A percentile compares a stretch with the other conserved stretches of the same genome.
These are phyloP conservation scores for Sphaerostilbella broomeana DNA, from an alignment of 2,329 filamentous ascomycete species.

Conservation along the genomic window DNA sequence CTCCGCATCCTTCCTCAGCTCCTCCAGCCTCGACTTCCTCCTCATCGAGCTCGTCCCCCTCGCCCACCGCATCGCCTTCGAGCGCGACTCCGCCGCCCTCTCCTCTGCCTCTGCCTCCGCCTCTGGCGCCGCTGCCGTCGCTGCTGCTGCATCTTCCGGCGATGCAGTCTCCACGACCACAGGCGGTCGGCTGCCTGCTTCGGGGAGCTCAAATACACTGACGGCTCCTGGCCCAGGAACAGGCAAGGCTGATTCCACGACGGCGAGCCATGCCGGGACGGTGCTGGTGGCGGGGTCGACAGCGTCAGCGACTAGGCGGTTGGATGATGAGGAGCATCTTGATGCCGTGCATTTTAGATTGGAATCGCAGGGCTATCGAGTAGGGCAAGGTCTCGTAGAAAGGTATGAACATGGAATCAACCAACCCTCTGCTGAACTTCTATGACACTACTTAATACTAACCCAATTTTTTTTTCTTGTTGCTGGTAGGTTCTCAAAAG, in stretches of 20 bases:
- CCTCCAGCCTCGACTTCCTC: conserved; percentile 86
- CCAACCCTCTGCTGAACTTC: too few relatives aligned
- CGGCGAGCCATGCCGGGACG: background rate
- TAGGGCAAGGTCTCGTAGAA: conserved; percentile 88
- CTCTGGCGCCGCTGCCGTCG: background rate
- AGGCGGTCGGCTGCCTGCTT: background rate
- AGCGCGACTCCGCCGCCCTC: conserved; percentile 50
- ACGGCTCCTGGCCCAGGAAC: conserved; percentile 10
- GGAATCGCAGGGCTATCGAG: conserved; percentile 80
- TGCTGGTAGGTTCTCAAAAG: conserved; percentile 63
- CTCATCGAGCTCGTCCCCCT: conserved; percentile 96
- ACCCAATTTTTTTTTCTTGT: too few relatives aligned
- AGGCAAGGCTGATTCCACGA: background rate
- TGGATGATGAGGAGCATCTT: conserved; percentile 71
- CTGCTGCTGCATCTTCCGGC: background rate
- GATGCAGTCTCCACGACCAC: background rate
- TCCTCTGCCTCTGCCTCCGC: background rate
- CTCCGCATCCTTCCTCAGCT: conserved; percentile 66
- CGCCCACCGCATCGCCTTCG: conserved; percentile 76
- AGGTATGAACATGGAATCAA: too few relatives aligned
- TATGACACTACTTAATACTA: too few relatives aligned
- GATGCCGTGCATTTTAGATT: conserved; percentile 82
- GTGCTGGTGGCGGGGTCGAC: conserved; percentile 1
- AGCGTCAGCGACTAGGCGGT: conserved; percentile 19
- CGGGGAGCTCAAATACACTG: too few relatives aligned